Evolutionary conservation across 148 eudicot species (phyloP).

Genomic region (Oxyria digyna): DNA sequence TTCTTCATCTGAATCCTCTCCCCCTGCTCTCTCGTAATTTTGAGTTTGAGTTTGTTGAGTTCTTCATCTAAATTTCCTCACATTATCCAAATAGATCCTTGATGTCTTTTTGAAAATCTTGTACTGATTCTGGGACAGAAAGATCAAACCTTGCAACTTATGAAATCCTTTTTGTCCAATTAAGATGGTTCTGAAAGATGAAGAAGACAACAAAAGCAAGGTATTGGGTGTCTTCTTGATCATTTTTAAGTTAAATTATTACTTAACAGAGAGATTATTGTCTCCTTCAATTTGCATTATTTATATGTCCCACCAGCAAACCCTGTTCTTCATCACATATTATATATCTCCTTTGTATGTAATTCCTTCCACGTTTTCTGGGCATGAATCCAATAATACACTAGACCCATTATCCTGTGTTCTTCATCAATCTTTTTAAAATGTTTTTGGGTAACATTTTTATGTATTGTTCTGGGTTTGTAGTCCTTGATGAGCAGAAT

Average conservation of each 20-base stretch:
- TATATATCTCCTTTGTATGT: conserved; percentile 1
- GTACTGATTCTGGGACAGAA: background rate
- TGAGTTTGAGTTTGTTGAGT: background rate
- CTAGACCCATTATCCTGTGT: background rate
- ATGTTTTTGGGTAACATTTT: background rate
- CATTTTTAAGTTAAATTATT: background rate
- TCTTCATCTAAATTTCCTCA: background rate
- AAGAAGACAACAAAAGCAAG: conserved; percentile 7
- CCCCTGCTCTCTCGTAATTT: background rate
- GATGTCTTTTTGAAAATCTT: background rate
- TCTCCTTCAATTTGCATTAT: conserved; percentile 1
- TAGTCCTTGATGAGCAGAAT: conserved; percentile 43
- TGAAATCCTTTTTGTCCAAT: conserved; percentile 2
- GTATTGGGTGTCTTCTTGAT: conserved; percentile 1
- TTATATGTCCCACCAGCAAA: conserved; percentile 5
- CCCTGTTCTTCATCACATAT: conserved; percentile 1
- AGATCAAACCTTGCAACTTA: background rate
- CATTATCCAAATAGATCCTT: background rate
- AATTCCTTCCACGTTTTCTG: background rate
- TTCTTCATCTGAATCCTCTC: background rate
- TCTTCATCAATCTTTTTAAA: background rate
- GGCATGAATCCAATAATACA: background rate
- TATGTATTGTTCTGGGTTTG: conserved; percentile 3
- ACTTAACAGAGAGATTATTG: background rate
- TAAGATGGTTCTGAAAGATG: conserved; percentile 2